Percentiles rank a stretch among this genome's conserved stretches.
phyloP scores from a whole-genome alignment of 768 basidiomycete species.

The Termitomyces sp. region DNA sequence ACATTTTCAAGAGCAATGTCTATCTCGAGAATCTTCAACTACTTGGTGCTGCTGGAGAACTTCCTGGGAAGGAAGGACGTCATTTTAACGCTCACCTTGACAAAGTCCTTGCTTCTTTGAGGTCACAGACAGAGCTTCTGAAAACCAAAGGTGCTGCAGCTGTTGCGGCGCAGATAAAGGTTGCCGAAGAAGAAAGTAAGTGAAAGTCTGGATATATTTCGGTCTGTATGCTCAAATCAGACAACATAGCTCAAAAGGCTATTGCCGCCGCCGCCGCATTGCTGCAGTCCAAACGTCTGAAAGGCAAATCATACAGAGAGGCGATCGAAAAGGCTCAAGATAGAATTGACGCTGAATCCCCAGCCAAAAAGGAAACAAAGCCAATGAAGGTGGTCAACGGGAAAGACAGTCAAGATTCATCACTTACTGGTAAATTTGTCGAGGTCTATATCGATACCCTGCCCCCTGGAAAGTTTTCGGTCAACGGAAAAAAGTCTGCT shows the following conservation, averaged over 20 bases:
- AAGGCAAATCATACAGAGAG: slow-evolving; percentile 71
- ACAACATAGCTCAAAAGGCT: slow-evolving; percentile 45
- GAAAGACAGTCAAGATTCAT: slow-evolving; percentile 10
- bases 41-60: slow-evolving; percentile 61
- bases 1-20: slow-evolving; percentile 74
- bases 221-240: not conserved
- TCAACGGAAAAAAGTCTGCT: slow-evolving; percentile 21
- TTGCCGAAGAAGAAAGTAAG: slow-evolving; percentile 59
- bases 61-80: slow-evolving; percentile 79
- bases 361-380: slow-evolving; percentile 13
- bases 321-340: slow-evolving; percentile 40
- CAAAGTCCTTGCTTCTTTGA: slow-evolving; percentile 52
- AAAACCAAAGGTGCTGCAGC: slow-evolving; percentile 59
- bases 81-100: slow-evolving; percentile 87
- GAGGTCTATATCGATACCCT: slow-evolving; percentile 55
- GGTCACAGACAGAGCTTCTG: slow-evolving; percentile 65
- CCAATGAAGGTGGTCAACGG: slow-evolving; percentile 2
- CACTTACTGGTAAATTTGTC: slow-evolving; percentile 21
- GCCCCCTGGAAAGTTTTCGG: slow-evolving; percentile 19
- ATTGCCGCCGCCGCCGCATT: slow-evolving; percentile 39
- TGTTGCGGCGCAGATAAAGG: slow-evolving; percentile 63
- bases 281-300: slow-evolving; percentile 62
- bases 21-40: slow-evolving; percentile 77
- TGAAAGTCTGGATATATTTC: not conserved
- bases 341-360: slow-evolving; percentile 6